Conservation (phyloP, 306 rosid genomes). For the Elaeagnus macrophylla region DNA sequence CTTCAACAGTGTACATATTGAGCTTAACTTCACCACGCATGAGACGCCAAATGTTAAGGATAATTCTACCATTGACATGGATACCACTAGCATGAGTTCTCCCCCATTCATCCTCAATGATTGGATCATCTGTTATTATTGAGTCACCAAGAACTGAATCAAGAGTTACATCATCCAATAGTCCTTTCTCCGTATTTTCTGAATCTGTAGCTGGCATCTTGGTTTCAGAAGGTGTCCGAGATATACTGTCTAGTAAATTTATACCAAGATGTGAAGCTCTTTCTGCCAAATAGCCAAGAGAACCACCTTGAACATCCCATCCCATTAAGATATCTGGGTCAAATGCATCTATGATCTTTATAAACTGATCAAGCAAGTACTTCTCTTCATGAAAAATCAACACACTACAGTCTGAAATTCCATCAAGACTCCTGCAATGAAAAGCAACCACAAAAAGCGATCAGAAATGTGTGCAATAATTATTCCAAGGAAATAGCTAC, state of each 20-base stretch:
- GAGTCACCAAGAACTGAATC: conserved; percentile 42
- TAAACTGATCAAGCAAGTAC: conserved; percentile 51
- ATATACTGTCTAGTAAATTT: conserved; percentile 60
- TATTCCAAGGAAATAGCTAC: background rate
- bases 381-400: conserved; percentile 55
- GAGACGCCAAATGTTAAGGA: conserved; percentile 82
- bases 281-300: conserved; percentile 93
- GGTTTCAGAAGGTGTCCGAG: conserved; percentile 67
- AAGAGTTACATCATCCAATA: conserved; percentile 28
- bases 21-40: conserved; percentile 90
- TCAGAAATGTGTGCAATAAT: background rate
- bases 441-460: conserved; percentile 19
- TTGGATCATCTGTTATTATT: conserved; percentile 41
- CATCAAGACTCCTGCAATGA: conserved; percentile 58
- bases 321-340: conserved; percentile 87
- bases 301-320: conserved; percentile 90
- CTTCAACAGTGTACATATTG: conserved; percentile 72
- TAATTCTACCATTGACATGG: conserved; percentile 92
- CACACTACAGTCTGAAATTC: conserved; percentile 51
- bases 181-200: conserved; percentile 32
- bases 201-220: conserved; percentile 32
- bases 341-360: conserved; percentile 49
- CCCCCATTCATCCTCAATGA: conserved; percentile 97
- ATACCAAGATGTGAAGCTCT: conserved; percentile 74
- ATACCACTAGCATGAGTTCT: conserved; percentile 92